A percentile compares a stretch with the other conserved stretches of the same genome.
These are phyloP conservation scores for Neoboletus brunneissimus DNA, from an alignment of 768 basidiomycete species.

Conservation along the genomic window DNA sequence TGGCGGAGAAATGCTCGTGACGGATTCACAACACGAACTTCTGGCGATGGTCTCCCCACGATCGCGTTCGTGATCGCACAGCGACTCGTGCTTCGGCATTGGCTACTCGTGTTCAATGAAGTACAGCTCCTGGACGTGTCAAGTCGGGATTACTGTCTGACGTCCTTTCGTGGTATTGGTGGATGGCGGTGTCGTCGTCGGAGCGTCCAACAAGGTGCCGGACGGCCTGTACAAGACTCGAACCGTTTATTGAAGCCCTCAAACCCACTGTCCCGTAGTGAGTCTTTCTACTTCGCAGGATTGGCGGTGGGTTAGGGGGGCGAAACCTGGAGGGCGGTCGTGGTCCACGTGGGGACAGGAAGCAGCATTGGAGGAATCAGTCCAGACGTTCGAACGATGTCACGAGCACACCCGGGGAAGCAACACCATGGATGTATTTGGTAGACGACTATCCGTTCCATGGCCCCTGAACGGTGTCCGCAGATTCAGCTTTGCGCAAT, in stretches of 20 bases:
- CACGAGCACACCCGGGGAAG: not conserved
- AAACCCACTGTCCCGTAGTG: constrained; percentile 43
- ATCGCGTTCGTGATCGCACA: constrained; percentile 27
- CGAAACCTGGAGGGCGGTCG: not conserved
- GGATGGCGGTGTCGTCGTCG: constrained; percentile 50
- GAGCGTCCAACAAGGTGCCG: constrained; percentile 49
- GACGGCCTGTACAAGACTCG: constrained; percentile 47
- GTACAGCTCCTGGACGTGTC: constrained; percentile 57
- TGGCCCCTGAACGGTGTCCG: not conserved
- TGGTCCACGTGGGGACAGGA: not conserved
- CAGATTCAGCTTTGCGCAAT: constrained; percentile 4
- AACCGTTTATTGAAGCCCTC: not conserved
- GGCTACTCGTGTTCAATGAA: constrained; percentile 54
- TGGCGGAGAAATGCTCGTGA: constrained; percentile 23
- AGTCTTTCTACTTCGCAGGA: constrained; percentile 31
- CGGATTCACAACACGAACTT: no score
- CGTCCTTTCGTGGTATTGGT: constrained; percentile 43
- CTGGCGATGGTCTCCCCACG: no score
- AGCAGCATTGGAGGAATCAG: not conserved
- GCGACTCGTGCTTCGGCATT: constrained; percentile 44
- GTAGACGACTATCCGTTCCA: not conserved
- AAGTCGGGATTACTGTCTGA: constrained; percentile 47
- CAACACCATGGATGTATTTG: not conserved
- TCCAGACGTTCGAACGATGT: not conserved
- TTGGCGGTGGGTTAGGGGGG: constrained; percentile 35